Conservation (phyloP, 257 asterid species). For the Lycium ferocissimum region DNA sequence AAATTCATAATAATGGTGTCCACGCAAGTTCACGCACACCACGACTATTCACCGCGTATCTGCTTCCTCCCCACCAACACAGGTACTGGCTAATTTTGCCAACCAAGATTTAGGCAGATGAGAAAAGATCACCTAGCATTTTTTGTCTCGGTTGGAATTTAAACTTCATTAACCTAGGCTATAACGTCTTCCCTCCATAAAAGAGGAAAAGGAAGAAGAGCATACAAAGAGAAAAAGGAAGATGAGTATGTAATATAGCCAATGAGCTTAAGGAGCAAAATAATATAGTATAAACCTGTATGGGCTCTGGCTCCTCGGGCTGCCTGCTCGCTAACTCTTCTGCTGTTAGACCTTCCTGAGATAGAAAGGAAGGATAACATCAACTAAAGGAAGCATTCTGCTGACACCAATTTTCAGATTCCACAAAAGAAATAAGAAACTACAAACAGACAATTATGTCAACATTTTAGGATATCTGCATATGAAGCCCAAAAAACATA, state of each 20-base stretch:
- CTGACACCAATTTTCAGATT: neutral
- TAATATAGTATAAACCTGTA: conserved; percentile 60
- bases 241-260: conserved; percentile 4
- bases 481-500: neutral
- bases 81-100: neutral
- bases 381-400: conserved; percentile 11
- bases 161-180: neutral
- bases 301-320: conserved; percentile 71
- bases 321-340: conserved; percentile 74
- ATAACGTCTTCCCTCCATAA: neutral
- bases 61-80: neutral
- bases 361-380: conserved; percentile 18
- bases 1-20: neutral
- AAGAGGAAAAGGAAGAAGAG: neutral
- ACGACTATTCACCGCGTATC: neutral
- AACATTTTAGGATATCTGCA: neutral
- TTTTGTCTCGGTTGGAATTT: neutral
- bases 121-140: no score
- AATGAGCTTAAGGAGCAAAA: conserved; percentile 9
- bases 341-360: conserved; percentile 88
- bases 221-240: conserved; percentile 24
- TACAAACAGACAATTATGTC: neutral
- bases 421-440: conserved; percentile 9
- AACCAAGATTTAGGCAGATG: neutral
- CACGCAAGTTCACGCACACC: neutral